phyloP scores from a whole-genome alignment of 1,284 basidiomycete genomes.

The Cutaneotrichosporon daszewskae region DNA sequence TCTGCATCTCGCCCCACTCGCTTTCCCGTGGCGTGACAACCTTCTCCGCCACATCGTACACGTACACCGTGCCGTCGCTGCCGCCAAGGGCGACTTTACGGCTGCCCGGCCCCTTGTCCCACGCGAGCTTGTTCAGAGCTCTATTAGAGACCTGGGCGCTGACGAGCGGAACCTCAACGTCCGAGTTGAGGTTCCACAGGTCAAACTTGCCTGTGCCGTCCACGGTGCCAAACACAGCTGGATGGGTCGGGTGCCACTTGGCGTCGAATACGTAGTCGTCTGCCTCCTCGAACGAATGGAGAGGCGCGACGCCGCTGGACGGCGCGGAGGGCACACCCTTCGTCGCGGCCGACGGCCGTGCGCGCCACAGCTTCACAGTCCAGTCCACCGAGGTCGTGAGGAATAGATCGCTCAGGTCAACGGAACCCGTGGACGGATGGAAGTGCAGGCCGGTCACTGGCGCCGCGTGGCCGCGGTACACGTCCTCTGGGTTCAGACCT shows the following conservation, averaged over 20 bases:
- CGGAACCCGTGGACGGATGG: slow-evolving; percentile 81
- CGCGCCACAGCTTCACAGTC: slow-evolving; percentile 92
- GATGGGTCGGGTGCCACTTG: slow-evolving; percentile 93
- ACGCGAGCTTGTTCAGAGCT: slow-evolving; percentile 90
- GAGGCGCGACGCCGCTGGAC: slow-evolving; percentile 54
- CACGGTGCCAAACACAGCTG: slow-evolving; percentile 85
- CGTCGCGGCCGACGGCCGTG: too few relatives aligned
- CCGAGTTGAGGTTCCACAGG: slow-evolving; percentile 90
- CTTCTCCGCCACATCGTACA: slow-evolving; percentile 92
- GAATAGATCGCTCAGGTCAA: slow-evolving; percentile 94
- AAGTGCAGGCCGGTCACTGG: slow-evolving; percentile 91
- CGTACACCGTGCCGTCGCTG: slow-evolving; percentile 83
- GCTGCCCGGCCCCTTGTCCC: slow-evolving; percentile 72
- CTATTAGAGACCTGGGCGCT: slow-evolving; percentile 54
- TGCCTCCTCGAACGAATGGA: slow-evolving; percentile 91
- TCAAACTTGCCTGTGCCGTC: slow-evolving; percentile 94
- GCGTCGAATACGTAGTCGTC: slow-evolving; percentile 99
- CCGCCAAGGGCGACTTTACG: slow-evolving; percentile 80
- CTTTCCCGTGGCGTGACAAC: slow-evolving; percentile 66
- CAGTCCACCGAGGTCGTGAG: slow-evolving; percentile 86
- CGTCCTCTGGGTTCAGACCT: slow-evolving; percentile 81
- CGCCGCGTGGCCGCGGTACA: slow-evolving; percentile 86
- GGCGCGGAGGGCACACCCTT: slow-evolving; percentile 34
- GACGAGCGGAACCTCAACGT: slow-evolving; percentile 62
- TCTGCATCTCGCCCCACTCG: slow-evolving; percentile 85